Base-by-base conservation (phyloP, 352 stramenopile species). In the Phytophthora sojae region DNA sequence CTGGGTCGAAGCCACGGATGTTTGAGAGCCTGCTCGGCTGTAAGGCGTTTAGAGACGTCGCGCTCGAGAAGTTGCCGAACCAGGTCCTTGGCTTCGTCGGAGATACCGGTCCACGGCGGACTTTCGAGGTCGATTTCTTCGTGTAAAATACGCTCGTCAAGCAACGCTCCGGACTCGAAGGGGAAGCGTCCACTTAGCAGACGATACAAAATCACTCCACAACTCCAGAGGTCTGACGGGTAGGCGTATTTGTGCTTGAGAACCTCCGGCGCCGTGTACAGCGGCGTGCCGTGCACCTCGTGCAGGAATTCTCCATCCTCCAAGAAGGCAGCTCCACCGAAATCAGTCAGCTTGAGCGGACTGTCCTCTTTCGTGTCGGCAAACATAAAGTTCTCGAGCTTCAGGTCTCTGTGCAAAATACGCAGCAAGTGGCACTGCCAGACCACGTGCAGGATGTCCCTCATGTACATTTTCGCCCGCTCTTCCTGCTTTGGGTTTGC, bases 331-430 rank as follows among this genome's bases (percentile, higher is more conserved):
- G 86, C 85, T 47, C 86, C 85, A 39, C 86, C 86, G 69, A 94
- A 94, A 70, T 94, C 86, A 11, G 85, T 94, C 23, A 94, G 69
- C 61, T 94, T 94, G 51, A 94, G 77, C 14, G 86, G 84, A 50
- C 85, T 92, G 21, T 79, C 76, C 8, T 87, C 74, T 19, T 82
- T 77, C 3, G 47, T 50, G 59, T 93, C 86, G 7, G 85, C 86
- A 61, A 93, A 93, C 21, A 94, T 51, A 29, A 94, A 94, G 68
- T 94, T 94, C 67, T 93, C 86, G 37, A 94, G 84, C 61, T 94
- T 94, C 35, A 94, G 71, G 50, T 94, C 86, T 64, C 85, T 71
- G 55, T 93, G 86, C 17, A 94, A 62, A 64, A 94, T 94, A 6
- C 71, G 71, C 42, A 94, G 69, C 47, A 91, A 73, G 71, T 94